A percentile compares a stretch with the other conserved stretches of the same genome.
These are phyloP conservation scores for Poa pratensis DNA, from an alignment of 176 grass and related monocot genomes.

Conservation along the genomic window DNA sequence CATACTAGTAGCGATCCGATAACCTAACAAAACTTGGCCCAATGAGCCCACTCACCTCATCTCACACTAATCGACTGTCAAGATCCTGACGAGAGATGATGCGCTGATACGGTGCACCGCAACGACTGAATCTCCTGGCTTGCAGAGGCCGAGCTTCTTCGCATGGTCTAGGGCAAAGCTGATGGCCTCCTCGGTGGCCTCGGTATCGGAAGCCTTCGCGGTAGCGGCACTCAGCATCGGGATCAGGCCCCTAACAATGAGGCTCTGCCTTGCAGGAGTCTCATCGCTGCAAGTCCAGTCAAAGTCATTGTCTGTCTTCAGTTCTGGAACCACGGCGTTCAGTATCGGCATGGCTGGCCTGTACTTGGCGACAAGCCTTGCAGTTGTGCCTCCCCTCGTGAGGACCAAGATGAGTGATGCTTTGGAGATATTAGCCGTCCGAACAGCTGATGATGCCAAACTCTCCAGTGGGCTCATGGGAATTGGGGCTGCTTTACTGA, in stretches of 20 bases:
- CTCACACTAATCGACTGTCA: conserved; percentile 50
- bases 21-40: conserved; percentile 50
- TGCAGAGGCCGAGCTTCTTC: conserved; percentile 68
- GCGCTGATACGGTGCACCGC: conserved; percentile 68
- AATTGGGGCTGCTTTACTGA: conserved; percentile 52
- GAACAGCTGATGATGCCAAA: conserved; percentile 79
- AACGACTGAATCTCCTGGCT: conserved; percentile 68
- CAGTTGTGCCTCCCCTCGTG: conserved; percentile 76
- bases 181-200: conserved; percentile 72
- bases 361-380: conserved; percentile 84
- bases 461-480: conserved; percentile 85
- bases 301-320: conserved; percentile 68
- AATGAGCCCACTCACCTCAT: background rate
- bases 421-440: conserved; percentile 58
- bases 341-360: conserved; percentile 72
- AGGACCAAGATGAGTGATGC: conserved; percentile 84
- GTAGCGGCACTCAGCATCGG: conserved; percentile 65
- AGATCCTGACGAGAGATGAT: conserved; percentile 64
- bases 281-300: conserved; percentile 86
- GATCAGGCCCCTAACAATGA: conserved; percentile 71
- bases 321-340: conserved; percentile 59
- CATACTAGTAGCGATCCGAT: conserved; percentile 20
- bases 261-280: conserved; percentile 74
- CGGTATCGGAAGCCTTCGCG: conserved; percentile 66
- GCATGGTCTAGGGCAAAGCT: conserved; percentile 59